A percentile compares a stretch with the other conserved stretches of the same genome.
Evolutionary conservation across 495 filamentous ascomycete genomes (phyloP).

Genomic region (Collariella sp.): DNA sequence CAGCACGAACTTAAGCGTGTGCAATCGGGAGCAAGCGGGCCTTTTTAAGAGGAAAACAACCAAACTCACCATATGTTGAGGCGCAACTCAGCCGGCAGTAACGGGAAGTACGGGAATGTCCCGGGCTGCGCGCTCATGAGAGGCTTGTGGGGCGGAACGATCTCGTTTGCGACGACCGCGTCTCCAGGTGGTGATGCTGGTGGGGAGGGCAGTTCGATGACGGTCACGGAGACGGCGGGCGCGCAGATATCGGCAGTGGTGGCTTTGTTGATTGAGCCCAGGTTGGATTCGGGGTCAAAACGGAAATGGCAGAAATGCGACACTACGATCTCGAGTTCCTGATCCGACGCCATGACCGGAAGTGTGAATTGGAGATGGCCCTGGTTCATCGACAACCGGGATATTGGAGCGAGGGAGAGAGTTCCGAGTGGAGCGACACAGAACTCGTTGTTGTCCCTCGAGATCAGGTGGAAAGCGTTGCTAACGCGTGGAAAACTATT

Average conservation of each 20-base stretch:
- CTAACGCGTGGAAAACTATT: no score
- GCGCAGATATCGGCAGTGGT: background rate
- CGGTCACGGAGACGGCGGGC: background rate
- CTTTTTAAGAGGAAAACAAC: background rate
- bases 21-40: background rate
- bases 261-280: background rate
- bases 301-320: background rate
- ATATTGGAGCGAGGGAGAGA: no score
- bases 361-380: no score
- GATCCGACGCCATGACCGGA: background rate
- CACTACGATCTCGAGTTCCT: background rate
- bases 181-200: background rate
- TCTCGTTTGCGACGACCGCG: background rate
- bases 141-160: background rate
- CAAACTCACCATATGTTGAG: conserved; percentile 27
- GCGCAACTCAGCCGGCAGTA: conserved; percentile 31
- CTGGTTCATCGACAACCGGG: no score
- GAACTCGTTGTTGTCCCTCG: no score
- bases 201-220: background rate
- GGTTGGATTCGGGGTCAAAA: background rate
- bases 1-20: background rate
- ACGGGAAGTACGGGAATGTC: conserved; percentile 25
- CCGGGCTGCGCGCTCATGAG: background rate
- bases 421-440: no score
- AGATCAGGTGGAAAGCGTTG: no score